A percentile compares a stretch with the other conserved stretches of the same genome.
Conservation (phyloP, 176 grass and related monocot genomes). For the Thinopyrum elongatum region DNA sequence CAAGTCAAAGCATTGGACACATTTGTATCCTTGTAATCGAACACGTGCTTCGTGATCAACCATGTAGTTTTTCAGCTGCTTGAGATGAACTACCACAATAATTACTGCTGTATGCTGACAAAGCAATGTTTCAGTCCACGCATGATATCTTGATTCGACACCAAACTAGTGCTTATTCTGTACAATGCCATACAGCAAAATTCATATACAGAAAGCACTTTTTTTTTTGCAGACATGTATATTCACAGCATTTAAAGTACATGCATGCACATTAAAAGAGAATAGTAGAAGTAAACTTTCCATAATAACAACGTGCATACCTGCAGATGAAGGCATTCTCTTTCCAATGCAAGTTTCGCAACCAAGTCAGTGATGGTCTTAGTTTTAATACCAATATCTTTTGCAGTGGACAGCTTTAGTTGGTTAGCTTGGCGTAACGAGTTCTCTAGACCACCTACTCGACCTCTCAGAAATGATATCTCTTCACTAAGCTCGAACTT, state of each 20-base stretch:
- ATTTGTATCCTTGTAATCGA: neutral
- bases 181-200: neutral
- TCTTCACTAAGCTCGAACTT: constrained; percentile 82
- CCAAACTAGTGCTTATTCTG: neutral
- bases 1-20: neutral
- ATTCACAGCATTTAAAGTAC: neutral
- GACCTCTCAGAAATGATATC: constrained; percentile 65
- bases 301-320: constrained; percentile 38
- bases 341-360: constrained; percentile 73
- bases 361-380: constrained; percentile 77
- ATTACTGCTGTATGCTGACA: neutral
- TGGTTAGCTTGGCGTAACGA: constrained; percentile 50
- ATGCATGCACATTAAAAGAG: constrained; percentile 10
- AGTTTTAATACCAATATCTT: constrained; percentile 73
- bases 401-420: constrained; percentile 53
- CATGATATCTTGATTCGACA: neutral
- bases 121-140: neutral
- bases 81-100: neutral
- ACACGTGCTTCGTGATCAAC: neutral
- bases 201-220: neutral
- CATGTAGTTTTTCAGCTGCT: neutral
- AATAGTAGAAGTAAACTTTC: neutral
- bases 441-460: constrained; percentile 58
- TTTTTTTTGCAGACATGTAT: neutral
- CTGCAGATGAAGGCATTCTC: constrained; percentile 79